Evolutionary conservation across 257 asterid species (phyloP).

Genomic region (Parsonsia alboflavescens): DNA sequence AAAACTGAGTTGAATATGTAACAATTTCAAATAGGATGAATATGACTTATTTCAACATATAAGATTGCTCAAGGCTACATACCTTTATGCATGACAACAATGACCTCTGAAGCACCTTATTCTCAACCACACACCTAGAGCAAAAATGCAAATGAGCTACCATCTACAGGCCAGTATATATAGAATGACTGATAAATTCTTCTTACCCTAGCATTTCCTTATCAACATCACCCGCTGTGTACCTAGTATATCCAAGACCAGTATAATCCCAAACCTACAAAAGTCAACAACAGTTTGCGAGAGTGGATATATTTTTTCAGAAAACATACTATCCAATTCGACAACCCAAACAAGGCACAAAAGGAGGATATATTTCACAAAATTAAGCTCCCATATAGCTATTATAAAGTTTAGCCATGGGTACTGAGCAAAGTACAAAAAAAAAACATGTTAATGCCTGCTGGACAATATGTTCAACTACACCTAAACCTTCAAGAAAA

Average conservation of each 20-base stretch:
- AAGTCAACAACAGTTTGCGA: background rate
- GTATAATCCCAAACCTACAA: constrained; percentile 96
- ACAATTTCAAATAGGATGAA: too few relatives aligned
- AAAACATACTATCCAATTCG: background rate
- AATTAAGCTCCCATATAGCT: background rate
- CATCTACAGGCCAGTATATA: constrained; percentile 23
- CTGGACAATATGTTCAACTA: background rate
- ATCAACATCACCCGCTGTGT: constrained; percentile 69
- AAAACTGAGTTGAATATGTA: background rate
- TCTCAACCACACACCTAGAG: constrained; percentile 98
- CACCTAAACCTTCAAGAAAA: background rate
- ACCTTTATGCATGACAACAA: constrained; percentile 73
- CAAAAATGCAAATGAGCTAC: constrained; percentile 25
- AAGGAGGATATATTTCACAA: background rate
- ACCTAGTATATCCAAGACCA: constrained; percentile 89
- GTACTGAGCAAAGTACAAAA: background rate
- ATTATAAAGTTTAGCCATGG: background rate
- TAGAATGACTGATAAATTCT: constrained; percentile 5
- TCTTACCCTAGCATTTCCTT: constrained; percentile 84
- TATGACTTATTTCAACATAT: background rate
- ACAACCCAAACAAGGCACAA: background rate
- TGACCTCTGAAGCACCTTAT: constrained; percentile 86
- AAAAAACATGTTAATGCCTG: background rate
- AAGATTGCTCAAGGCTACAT: constrained; percentile 14
- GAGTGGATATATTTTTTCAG: background rate